phyloP scores from a whole-genome alignment of 2,329 filamentous ascomycete genomes.

The Xylariaceae sp. region DNA sequence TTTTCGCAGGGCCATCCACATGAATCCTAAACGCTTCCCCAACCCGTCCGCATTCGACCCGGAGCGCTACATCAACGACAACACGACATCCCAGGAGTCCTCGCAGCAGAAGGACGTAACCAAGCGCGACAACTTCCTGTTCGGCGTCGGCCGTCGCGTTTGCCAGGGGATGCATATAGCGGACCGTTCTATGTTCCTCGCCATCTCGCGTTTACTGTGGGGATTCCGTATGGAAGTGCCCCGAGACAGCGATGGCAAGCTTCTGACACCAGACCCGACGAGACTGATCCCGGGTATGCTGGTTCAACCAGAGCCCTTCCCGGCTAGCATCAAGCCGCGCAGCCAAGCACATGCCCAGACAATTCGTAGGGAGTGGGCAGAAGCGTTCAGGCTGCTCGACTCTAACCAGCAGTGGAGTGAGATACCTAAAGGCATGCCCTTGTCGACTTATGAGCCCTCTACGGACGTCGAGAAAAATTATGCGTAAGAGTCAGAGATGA shows the following conservation, averaged over 20 bases:
- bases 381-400: conserved; percentile 15
- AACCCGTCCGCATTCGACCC: conserved; percentile 41
- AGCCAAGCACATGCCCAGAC: conserved; percentile 14
- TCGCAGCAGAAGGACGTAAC: conserved; percentile 30
- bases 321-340: conserved; percentile 17
- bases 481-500: not conserved
- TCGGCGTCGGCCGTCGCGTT: conserved; percentile 35
- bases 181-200: conserved; percentile 32
- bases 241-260: conserved; percentile 8
- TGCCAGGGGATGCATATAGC: conserved; percentile 43
- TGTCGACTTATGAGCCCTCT: conserved; percentile 20
- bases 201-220: conserved; percentile 44
- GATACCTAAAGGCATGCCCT: conserved; percentile 20
- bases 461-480: conserved; percentile 10
- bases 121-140: conserved; percentile 31
- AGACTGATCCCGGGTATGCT: conserved; percentile 22
- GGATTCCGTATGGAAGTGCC: conserved; percentile 31
- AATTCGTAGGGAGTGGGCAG: conserved; percentile 18
- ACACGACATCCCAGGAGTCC: conserved; percentile 29
- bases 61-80: conserved; percentile 27
- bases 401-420: conserved; percentile 19
- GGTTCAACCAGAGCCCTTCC: conserved; percentile 21
- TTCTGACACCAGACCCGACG: conserved; percentile 5
- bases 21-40: conserved; percentile 38
- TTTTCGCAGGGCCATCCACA: conserved; percentile 39